These are phyloP conservation scores for Blastomyces parvus DNA, from an alignment of 2,329 filamentous ascomycete species.

Conservation along the genomic window DNA sequence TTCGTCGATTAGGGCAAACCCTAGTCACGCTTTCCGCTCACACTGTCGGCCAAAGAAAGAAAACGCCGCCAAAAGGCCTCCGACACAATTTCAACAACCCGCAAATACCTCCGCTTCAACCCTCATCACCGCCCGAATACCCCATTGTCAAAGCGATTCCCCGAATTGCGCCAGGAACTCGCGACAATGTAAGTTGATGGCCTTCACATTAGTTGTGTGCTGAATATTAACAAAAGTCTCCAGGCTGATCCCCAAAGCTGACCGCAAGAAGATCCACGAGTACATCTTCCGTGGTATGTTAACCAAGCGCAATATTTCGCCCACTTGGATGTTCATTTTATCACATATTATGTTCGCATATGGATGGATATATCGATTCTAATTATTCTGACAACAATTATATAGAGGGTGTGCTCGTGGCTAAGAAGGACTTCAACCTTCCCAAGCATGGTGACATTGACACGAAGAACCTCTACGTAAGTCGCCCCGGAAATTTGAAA, in stretches of 20 bases:
- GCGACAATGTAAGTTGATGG: constrained; percentile 41
- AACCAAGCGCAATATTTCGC: constrained; percentile 4
- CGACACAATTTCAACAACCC: constrained; percentile 24
- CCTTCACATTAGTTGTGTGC: constrained; percentile 4
- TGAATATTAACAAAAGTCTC: constrained; percentile 12
- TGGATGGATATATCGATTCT: neutral
- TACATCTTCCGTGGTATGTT: constrained; percentile 86
- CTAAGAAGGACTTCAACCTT: constrained; percentile 98
- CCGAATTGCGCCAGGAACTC: constrained; percentile 45
- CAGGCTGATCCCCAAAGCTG: constrained; percentile 98
- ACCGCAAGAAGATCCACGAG: constrained; percentile 99
- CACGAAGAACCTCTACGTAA: constrained; percentile 94
- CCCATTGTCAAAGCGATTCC: constrained; percentile 45
- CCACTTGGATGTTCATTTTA: constrained; percentile 1
- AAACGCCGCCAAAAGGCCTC: constrained; percentile 6
- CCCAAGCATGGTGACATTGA: constrained; percentile 97
- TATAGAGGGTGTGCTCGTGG: constrained; percentile 74
- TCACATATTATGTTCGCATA: neutral
- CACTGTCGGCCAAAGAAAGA: neutral
- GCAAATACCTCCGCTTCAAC: constrained; percentile 19
- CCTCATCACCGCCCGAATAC: constrained; percentile 29
- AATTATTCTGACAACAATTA: constrained; percentile 11
- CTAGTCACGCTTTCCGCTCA: constrained; percentile 2
- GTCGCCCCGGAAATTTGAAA: constrained; percentile 18
- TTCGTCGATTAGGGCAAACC: constrained; percentile 7